These are phyloP conservation scores for Austropuccinia psidii DNA, from an alignment of 1,284 basidiomycete species.

Conservation along the genomic window DNA sequence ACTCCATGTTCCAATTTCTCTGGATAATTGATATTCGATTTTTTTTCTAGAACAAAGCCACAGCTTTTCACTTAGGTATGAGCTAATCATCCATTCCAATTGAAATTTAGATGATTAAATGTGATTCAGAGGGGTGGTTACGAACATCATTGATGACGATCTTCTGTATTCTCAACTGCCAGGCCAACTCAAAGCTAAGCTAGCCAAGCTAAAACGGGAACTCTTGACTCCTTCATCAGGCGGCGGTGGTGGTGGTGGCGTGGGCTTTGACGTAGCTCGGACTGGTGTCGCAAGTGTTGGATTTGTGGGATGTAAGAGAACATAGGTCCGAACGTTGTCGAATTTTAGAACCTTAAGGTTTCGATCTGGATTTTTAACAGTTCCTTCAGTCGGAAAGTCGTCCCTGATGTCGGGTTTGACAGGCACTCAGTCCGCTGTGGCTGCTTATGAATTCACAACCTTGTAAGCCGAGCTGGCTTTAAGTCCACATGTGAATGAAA, in stretches of 20 bases:
- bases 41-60: constrained; percentile 66
- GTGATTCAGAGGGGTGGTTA: constrained; percentile 43
- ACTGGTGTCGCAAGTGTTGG: constrained; percentile 94
- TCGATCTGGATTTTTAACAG: constrained; percentile 41
- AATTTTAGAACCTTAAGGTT: constrained; percentile 49
- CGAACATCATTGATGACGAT: not conserved
- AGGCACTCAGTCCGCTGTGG: constrained; percentile 94
- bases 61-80: constrained; percentile 46
- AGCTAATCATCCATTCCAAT: not conserved
- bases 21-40: constrained; percentile 37
- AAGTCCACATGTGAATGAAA: constrained; percentile 1
- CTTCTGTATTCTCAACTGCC: not conserved
- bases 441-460: constrained; percentile 93
- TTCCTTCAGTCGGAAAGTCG: constrained; percentile 60
- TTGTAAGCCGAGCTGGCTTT: constrained; percentile 47
- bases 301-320: constrained; percentile 57
- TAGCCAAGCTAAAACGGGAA: constrained; percentile 92
- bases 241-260: constrained; percentile 75
- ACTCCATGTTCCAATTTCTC: not conserved
- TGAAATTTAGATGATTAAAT: constrained; percentile 52
- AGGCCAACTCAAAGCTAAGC: constrained; percentile 61
- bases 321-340: not conserved
- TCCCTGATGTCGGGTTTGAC: constrained; percentile 97
- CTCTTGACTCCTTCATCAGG: constrained; percentile 71
- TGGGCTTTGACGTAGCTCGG: constrained; percentile 80